Base-by-base conservation (phyloP, 371 early-diverging fungal species). In the Zopfochytrium polystomum region DNA sequence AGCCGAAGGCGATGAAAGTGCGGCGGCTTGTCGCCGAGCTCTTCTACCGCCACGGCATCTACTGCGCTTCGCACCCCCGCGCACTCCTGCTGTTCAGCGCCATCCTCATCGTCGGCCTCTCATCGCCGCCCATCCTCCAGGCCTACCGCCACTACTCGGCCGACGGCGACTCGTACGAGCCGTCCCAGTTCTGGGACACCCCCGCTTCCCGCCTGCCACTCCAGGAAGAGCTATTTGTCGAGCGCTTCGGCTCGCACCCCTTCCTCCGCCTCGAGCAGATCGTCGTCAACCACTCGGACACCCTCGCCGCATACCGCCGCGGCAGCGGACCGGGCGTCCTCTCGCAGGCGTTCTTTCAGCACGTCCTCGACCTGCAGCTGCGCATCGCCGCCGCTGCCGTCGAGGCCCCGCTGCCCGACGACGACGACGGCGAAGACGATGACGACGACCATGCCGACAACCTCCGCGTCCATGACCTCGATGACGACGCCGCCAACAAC, bases 11-110 rank as follows among this genome's bases (percentile, higher is more conserved):
- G n/a, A n/a, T n/a, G n/a, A n/a, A n/a, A n/a, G n/a, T n/a, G n/a
- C n/a, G n/a, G n/a, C n/a, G n/a, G n/a, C n/a, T n/a, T n/a, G 42
- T 38, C 11, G n/a, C 42, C n/a, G 48, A 23, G n/a, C 57, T 70
- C 25, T 87, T 85, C 63, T 86, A 85, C 59, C 75, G 74, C 44
- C 84, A 85, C 60, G 88, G 88, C 22, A 68, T 78, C 7, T 71
- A 75, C 34, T 85, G 80, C 61, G 82, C 85, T 2, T 80, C 81
- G 13, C 71, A 81, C 48, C 75, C 83, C 38, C 66, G 71, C 11
- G 56, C 69, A 1, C 64, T 79, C 45, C 71, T 87, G 55, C 63
- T 80, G 29, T 38, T 80, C n/a, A 72, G 80, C 25, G 68, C 79
- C 32, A 60, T 79, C 30, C 63, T 79, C 52, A 77, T 85, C 32